phyloP scores from a whole-genome alignment of 805 yeast genomes.

The Phaffomyces thermotolerans region DNA sequence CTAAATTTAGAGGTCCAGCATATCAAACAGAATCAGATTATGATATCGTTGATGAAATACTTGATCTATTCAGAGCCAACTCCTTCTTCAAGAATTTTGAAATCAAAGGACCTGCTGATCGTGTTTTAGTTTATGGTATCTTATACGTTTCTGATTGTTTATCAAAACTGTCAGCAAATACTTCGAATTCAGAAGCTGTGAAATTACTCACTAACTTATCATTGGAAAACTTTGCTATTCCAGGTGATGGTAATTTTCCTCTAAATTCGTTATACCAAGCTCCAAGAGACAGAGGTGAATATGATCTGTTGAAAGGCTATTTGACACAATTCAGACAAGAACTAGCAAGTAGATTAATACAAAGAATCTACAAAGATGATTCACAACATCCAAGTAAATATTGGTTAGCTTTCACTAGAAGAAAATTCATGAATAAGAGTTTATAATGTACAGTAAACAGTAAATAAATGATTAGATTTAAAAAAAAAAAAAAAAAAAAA shows the following conservation, averaged over 20 bases:
- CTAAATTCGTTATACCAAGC: conserved; percentile 70
- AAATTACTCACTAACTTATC: conserved; percentile 76
- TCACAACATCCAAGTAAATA: conserved; percentile 67
- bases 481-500: too few species aligned
- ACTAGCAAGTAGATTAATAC: conserved; percentile 70
- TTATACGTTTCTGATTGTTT: conserved; percentile 83
- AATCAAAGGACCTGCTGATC: conserved; percentile 90
- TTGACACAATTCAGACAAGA: conserved; percentile 94
- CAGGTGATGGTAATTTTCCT: conserved; percentile 95
- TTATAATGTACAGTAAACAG: conserved; percentile 36
- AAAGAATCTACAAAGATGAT: conserved; percentile 59
- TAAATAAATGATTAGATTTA: not conserved
- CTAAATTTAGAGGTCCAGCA: conserved; percentile 87
- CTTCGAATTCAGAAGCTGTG: conserved; percentile 51
- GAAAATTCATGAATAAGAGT: conserved; percentile 92
- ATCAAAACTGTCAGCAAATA: conserved; percentile 44
- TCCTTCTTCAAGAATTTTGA: conserved; percentile 96
- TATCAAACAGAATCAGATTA: conserved; percentile 70
- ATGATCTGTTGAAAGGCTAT: conserved; percentile 73
- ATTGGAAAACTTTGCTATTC: conserved; percentile 80
- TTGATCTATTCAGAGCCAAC: conserved; percentile 92
- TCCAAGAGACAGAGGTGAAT: conserved; percentile 67
- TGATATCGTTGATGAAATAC: conserved; percentile 85
- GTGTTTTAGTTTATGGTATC: conserved; percentile 90
- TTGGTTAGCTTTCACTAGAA: conserved; percentile 94